phyloP scores from a whole-genome alignment of 192 early-diverging fungal species.

The Phlyctochytrium arcticum region DNA sequence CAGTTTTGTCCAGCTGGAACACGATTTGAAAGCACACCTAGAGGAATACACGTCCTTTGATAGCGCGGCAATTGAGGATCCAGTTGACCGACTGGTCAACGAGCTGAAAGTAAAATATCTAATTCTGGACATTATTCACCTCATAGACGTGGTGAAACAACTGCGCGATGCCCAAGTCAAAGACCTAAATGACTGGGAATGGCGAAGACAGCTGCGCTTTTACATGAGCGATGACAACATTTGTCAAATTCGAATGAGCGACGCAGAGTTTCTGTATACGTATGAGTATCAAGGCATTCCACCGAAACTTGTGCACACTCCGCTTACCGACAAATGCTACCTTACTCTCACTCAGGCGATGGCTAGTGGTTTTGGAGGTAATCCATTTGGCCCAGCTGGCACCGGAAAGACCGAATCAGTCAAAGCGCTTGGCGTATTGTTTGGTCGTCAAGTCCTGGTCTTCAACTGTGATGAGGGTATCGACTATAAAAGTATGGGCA shows the following conservation, averaged over 20 bases:
- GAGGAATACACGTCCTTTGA: constrained; percentile 53
- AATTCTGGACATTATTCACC: constrained; percentile 57
- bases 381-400: constrained; percentile 61
- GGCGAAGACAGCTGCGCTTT: constrained; percentile 52
- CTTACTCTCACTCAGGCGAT: constrained; percentile 59
- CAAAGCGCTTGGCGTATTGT: constrained; percentile 51
- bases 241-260: constrained; percentile 48
- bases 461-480: constrained; percentile 66
- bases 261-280: constrained; percentile 52
- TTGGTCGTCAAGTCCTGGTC: constrained; percentile 57
- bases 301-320: constrained; percentile 56
- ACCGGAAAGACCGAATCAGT: constrained; percentile 62
- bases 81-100: constrained; percentile 31
- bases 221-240: constrained; percentile 28
- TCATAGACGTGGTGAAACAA: constrained; percentile 52
- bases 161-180: constrained; percentile 37
- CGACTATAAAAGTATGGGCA: constrained; percentile 61
- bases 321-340: constrained; percentile 59
- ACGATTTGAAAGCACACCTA: constrained; percentile 36
- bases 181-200: constrained; percentile 40
- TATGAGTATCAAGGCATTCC: constrained; percentile 61
- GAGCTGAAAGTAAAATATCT: constrained; percentile 51
- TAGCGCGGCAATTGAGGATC: constrained; percentile 36
- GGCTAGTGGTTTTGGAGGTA: constrained; percentile 58
- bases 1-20: constrained; percentile 20